phyloP scores from a whole-genome alignment of 352 stramenopile genomes.

The Saprolegnia parasitica region DNA sequence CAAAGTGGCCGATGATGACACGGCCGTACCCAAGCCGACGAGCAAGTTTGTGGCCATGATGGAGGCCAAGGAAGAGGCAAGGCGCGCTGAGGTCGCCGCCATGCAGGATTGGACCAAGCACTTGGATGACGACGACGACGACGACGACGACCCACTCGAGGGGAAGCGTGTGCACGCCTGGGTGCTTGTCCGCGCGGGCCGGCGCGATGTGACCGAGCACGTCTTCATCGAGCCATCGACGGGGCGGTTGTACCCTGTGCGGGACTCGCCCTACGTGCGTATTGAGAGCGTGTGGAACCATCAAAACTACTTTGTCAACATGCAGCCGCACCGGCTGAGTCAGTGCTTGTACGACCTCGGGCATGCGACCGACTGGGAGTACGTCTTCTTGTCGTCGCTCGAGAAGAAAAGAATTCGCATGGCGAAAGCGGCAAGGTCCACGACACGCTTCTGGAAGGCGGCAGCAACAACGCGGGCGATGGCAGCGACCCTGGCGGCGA shows the following conservation, averaged over 20 bases:
- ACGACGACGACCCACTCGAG: constrained; percentile 68
- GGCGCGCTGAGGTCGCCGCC: constrained; percentile 12
- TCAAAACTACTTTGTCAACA: constrained; percentile 96
- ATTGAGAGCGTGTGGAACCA: constrained; percentile 92
- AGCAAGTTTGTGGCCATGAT: constrained; percentile 33
- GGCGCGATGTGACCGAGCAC: constrained; percentile 76
- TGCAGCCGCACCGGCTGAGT: constrained; percentile 68
- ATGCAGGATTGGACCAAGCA: constrained; percentile 43
- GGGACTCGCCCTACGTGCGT: constrained; percentile 73
- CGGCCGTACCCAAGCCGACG: constrained; percentile 67
- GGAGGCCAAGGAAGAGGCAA: constrained; percentile 37
- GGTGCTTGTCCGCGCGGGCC: constrained; percentile 89
- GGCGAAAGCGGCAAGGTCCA: constrained; percentile 4
- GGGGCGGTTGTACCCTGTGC: constrained; percentile 72
- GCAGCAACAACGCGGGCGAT: constrained; percentile 32
- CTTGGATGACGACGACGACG: constrained; percentile 46
- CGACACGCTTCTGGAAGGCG: constrained; percentile 18
- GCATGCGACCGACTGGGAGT: constrained; percentile 87
- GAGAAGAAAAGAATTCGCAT: constrained; percentile 35
- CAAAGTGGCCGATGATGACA: constrained; percentile 35
- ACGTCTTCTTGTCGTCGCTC: constrained; percentile 79
- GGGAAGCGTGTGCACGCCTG: constrained; percentile 82
- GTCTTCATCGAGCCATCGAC: constrained; percentile 93
- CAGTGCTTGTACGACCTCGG: constrained; percentile 77
- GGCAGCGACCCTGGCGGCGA: constrained; percentile 41